Conservation (phyloP, 1,139 yeast genomes). For the Diutina ranongensis region DNA sequence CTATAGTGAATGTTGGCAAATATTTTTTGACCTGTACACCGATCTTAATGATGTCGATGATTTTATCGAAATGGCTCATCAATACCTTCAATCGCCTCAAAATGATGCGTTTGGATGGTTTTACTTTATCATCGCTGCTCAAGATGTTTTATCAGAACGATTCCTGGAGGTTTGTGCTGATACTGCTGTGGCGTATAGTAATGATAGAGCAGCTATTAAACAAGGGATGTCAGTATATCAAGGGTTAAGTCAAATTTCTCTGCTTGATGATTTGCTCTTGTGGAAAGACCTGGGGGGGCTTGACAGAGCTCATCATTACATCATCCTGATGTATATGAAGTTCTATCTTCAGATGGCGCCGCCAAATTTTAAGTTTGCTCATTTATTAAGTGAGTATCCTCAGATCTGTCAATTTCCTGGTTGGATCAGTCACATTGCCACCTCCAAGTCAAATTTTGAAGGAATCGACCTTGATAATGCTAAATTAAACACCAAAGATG, state of each 20-base stretch:
- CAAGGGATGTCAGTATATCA: neutral
- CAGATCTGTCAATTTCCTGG: neutral
- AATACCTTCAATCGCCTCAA: neutral
- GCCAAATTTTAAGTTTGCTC: neutral
- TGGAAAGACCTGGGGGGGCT: neutral
- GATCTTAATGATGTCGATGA: constrained; percentile 3
- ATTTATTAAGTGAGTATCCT: constrained; percentile 1
- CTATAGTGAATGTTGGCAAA: neutral
- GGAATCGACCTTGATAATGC: neutral
- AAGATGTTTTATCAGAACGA: neutral
- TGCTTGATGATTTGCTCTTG: neutral
- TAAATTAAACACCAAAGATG: neutral
- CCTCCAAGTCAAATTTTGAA: neutral
- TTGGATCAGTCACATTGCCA: constrained; percentile 1
- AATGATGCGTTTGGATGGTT: neutral
- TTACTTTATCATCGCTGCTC: constrained; percentile 3
- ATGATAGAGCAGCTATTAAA: neutral
- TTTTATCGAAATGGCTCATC: neutral
- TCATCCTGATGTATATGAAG: neutral
- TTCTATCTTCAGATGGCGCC: neutral
- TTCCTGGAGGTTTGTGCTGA: constrained; percentile 2
- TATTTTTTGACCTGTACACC: constrained; percentile 1
- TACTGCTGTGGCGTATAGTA: neutral
- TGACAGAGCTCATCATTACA: neutral
- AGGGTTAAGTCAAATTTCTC: neutral